Base-by-base conservation (phyloP, 2,329 filamentous ascomycete species). In the Colletotrichum somersetense region DNA sequence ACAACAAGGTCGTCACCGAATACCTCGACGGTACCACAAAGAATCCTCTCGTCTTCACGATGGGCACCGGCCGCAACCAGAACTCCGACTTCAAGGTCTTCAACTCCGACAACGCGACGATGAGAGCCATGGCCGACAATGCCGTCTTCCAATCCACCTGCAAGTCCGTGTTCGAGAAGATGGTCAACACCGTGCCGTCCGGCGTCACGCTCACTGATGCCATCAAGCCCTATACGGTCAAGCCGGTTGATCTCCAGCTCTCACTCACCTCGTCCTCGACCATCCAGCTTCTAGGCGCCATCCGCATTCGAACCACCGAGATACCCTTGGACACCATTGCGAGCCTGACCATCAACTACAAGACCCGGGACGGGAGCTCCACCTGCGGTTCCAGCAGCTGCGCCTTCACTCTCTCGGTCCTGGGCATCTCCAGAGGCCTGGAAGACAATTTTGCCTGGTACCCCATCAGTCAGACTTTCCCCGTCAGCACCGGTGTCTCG, bases 381-480 rank as follows among this genome's bases (percentile, higher is more conserved):
- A 78, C 80, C n/a, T 88, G 87, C 68, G 83, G 85, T 35, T 74
- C 76, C 11, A 62, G 73, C 30, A 78, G 79, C 30, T 88, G 86
- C 72, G 81, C 81, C n/a, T 85, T 87, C 63, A 82, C 80, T 2
- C 81, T 85, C 23, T 82, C 79, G 5, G 73, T 83, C n/a, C 83
- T 83, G 55, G 89, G 88, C 3, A 81, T 84, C 33, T 84, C 85
- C 5, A 80, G 81, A 53, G 89, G 89, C 2, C 89, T 91, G 65
- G 89, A 91, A 76, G 89, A 91, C 71, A 87, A 81, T 11, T 91
- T 91, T 77, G 82, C 83, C 65, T 89, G 89, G 79, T 87, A 83
- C 74, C 85, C 83, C n/a, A 79, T 87, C 48, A 75, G 80, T n/a
- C 75, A 78, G 38, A 80, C 87, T 67, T 86, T 95, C 75, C 78